These are phyloP conservation scores for Rhodotorula sp. DNA, from an alignment of 1,284 basidiomycete species.

Conservation along the genomic window DNA sequence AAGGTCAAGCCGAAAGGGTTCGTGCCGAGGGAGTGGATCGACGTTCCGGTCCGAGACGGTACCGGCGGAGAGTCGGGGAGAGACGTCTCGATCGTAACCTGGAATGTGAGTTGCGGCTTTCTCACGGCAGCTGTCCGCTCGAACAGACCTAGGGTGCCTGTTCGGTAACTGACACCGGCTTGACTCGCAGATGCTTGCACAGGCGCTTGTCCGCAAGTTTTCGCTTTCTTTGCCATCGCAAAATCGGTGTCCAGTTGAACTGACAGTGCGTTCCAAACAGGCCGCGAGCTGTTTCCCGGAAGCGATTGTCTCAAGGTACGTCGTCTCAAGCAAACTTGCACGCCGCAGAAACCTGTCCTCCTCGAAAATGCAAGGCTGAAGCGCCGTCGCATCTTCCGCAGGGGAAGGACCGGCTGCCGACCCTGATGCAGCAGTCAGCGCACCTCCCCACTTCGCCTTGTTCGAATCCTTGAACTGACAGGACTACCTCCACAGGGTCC, in stretches of 20 bases:
- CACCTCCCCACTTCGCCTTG: conserved; percentile 5
- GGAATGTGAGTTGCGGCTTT: conserved; percentile 39
- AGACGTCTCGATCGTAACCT: conserved; percentile 37
- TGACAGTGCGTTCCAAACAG: background rate
- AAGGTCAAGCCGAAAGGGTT: conserved; percentile 20
- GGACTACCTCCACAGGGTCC: conserved; percentile 19
- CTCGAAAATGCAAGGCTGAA: background rate
- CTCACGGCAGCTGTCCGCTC: background rate
- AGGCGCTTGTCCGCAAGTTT: conserved; percentile 48
- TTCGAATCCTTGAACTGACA: background rate
- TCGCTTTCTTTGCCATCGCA: rapidly evolving
- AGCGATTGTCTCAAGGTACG: conserved; percentile 48
- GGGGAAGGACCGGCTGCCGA: conserved; percentile 34
- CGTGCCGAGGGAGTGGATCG: conserved; percentile 28
- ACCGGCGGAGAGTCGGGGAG: background rate
- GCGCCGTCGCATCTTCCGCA: background rate
- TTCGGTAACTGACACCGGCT: too few relatives aligned
- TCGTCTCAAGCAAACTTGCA: rapidly evolving
- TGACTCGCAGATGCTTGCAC: conserved; percentile 47
- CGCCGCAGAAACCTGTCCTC: too few relatives aligned
- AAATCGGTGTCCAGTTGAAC: background rate
- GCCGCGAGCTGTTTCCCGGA: conserved; percentile 50
- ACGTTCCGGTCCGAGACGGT: background rate
- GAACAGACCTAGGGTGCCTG: too few relatives aligned
- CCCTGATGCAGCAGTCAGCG: conserved; percentile 43